These are phyloP conservation scores for Candida albicans DNA, from an alignment of 1,139 yeast species.

Conservation along the genomic window DNA sequence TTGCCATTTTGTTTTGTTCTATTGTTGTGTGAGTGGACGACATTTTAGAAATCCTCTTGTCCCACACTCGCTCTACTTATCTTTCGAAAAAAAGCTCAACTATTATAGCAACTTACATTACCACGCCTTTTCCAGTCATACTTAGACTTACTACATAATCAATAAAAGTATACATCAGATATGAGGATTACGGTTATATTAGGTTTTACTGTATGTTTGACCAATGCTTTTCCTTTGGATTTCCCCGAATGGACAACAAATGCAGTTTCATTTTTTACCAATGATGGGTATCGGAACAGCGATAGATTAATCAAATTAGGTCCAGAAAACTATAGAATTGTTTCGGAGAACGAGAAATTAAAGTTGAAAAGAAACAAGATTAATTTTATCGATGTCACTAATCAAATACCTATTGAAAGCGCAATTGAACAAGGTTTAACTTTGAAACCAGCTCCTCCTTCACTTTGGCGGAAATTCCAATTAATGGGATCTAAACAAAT, in stretches of 20 bases:
- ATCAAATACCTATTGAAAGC: constrained; percentile 35
- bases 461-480: constrained; percentile 18
- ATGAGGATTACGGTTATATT: constrained; percentile 11
- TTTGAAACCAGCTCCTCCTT: constrained; percentile 14
- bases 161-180: not conserved
- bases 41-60: too few relatives aligned
- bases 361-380: constrained; percentile 52
- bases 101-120: too few relatives aligned
- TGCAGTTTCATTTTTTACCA: constrained; percentile 7
- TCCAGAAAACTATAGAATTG: constrained; percentile 39
- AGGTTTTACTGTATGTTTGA: constrained; percentile 9
- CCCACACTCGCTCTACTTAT: too few relatives aligned
- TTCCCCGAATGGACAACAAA: constrained; percentile 12
- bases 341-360: constrained; percentile 59
- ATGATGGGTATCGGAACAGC: constrained; percentile 11
- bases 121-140: not conserved
- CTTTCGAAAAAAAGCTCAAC: too few relatives aligned
- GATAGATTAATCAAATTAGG: constrained; percentile 39
- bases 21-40: too few relatives aligned
- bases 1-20: too few relatives aligned
- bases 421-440: constrained; percentile 34
- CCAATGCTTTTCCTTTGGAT: constrained; percentile 17
- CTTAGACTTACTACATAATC: not conserved
- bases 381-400: constrained; percentile 72
- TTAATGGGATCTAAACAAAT: constrained; percentile 36